phyloP scores from a whole-genome alignment of 306 rosid genomes.

The Coriaria nepalensis region DNA sequence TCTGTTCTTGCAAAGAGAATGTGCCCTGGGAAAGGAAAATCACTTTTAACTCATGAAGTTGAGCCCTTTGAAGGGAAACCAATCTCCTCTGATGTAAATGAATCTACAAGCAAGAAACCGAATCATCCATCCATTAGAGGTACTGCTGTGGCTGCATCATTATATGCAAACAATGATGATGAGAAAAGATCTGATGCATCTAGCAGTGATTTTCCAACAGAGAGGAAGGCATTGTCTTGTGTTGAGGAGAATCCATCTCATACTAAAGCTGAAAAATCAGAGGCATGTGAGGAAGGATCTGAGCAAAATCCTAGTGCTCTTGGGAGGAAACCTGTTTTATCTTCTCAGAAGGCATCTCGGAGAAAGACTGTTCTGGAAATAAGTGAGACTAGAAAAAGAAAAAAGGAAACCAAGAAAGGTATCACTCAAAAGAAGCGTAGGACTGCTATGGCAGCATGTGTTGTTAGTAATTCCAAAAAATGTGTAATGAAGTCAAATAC shows the following conservation, averaged over 20 bases:
- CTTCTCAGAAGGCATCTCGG: conserved; percentile 29
- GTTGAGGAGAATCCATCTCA: conserved; percentile 34
- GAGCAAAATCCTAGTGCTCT: conserved; percentile 30
- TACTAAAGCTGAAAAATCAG: conserved; percentile 34
- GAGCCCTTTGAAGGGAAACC: conserved; percentile 36
- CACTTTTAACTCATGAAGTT: conserved; percentile 34
- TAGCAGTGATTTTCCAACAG: conserved; percentile 27
- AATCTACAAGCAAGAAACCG: conserved; percentile 36
- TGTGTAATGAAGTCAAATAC: conserved; percentile 22
- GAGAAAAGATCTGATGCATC: conserved; percentile 32
- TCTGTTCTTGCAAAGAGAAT: conserved; percentile 68
- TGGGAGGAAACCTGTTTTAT: conserved; percentile 34
- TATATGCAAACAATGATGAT: conserved; percentile 36
- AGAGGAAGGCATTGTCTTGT: conserved; percentile 31
- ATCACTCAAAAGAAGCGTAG: conserved; percentile 46
- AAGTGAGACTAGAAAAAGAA: conserved; percentile 52
- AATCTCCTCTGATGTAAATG: conserved; percentile 30
- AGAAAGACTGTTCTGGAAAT: conserved; percentile 54
- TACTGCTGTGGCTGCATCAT: conserved; percentile 38
- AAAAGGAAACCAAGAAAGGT: conserved; percentile 30
- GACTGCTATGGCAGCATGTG: conserved; percentile 53
- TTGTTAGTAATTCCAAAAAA: conserved; percentile 26
- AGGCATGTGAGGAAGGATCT: conserved; percentile 31
- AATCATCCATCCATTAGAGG: conserved; percentile 32
- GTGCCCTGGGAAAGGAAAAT: conserved; percentile 68